A percentile compares a stretch with the other conserved stretches of the same genome.
phyloP scores from a whole-genome alignment of 352 stramenopile species.

The Phytophthora podocarpi region DNA sequence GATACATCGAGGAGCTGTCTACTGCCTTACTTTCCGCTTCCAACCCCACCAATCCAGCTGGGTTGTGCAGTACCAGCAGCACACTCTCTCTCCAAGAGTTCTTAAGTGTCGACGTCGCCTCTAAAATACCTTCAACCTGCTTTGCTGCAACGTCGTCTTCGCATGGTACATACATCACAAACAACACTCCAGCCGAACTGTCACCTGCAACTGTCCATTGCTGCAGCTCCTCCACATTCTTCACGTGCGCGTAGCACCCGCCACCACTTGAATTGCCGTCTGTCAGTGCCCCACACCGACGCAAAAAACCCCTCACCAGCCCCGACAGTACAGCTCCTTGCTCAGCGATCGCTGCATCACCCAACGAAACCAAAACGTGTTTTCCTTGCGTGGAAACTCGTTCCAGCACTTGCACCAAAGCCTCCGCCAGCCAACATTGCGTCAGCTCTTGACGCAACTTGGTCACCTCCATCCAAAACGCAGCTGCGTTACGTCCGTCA shows the following conservation, averaged over 20 bases:
- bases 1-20: conserved; percentile 3
- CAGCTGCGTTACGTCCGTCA: conserved; percentile 5
- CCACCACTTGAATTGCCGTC: neutral
- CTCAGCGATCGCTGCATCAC: neutral
- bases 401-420: conserved; percentile 42
- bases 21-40: neutral
- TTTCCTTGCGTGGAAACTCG: conserved; percentile 11
- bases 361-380: conserved; percentile 33
- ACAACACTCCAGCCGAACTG: conserved; percentile 1
- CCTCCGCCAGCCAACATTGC: conserved; percentile 48
- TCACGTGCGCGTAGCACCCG: conserved; percentile 13
- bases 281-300: neutral
- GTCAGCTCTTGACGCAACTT: conserved; percentile 35
- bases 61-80: conserved; percentile 29
- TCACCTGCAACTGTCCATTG: neutral
- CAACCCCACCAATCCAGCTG: conserved; percentile 16
- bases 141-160: conserved; percentile 4
- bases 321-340: conserved; percentile 19
- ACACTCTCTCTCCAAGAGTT: neutral
- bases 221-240: conserved; percentile 6
- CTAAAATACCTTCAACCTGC: conserved; percentile 6
- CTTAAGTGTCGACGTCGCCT: neutral
- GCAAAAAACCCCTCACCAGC: conserved; percentile 25
- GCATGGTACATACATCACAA: conserved; percentile 30
- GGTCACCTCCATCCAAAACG: conserved; percentile 26